phyloP scores from a whole-genome alignment of 192 early-diverging fungal species.

The Chytriomyces sp. region DNA sequence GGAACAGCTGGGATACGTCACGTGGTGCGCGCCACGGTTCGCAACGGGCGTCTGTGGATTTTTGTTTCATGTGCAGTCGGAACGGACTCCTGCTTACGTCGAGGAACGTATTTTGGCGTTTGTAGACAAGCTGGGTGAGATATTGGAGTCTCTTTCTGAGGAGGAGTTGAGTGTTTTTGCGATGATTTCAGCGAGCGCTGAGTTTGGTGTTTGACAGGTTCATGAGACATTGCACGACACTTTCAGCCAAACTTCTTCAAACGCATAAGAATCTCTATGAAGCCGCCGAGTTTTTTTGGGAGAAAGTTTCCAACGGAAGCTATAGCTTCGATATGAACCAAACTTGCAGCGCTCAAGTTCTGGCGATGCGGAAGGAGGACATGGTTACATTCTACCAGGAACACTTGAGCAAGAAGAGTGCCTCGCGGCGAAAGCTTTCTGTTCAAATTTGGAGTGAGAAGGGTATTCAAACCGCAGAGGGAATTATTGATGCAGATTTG shows the following conservation, averaged over 20 bases:
- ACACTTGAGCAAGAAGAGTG: constrained; percentile 54
- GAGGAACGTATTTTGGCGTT: constrained; percentile 81
- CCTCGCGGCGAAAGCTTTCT: constrained; percentile 62
- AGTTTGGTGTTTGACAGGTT: constrained; percentile 61
- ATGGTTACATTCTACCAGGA: constrained; percentile 61
- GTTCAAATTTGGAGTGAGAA: constrained; percentile 55
- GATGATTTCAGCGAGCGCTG: constrained; percentile 22
- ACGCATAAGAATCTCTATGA: constrained; percentile 76
- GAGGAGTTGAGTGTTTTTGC: constrained; percentile 17
- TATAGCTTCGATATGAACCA: constrained; percentile 80
- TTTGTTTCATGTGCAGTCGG: constrained; percentile 84
- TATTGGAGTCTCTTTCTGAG: constrained; percentile 38
- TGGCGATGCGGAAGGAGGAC: constrained; percentile 53
- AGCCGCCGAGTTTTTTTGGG: constrained; percentile 68
- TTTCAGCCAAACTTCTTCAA: constrained; percentile 64
- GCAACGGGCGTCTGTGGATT: constrained; percentile 74
- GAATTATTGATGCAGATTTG: neutral
- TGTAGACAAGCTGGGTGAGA: constrained; percentile 54
- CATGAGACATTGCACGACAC: constrained; percentile 65
- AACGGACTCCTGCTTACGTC: constrained; percentile 77
- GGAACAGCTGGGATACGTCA: constrained; percentile 70
- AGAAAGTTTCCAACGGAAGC: constrained; percentile 61
- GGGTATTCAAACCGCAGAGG: neutral
- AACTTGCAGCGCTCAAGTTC: neutral
- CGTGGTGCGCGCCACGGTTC: constrained; percentile 71